Evolutionary conservation across 2,329 filamentous ascomycete species (phyloP).

Genomic region (Aspergillus pseudoglaucus): DNA sequence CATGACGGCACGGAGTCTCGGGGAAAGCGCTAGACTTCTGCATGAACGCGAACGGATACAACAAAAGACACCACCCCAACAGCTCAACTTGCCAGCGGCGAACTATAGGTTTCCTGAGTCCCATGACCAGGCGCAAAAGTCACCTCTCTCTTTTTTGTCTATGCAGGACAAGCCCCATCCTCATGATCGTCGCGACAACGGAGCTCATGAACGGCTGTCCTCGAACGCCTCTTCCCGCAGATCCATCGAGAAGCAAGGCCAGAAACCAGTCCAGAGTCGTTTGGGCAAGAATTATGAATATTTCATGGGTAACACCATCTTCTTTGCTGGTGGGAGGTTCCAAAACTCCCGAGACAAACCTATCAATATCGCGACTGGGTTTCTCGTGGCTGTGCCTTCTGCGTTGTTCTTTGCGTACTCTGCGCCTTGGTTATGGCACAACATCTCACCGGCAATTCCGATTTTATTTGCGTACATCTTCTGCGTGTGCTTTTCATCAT

Average conservation of each 20-base stretch:
- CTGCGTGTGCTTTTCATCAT: constrained; percentile 85
- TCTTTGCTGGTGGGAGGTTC: constrained; percentile 76
- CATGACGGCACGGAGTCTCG: constrained; percentile 56
- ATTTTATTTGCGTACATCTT: constrained; percentile 88
- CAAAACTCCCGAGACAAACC: constrained; percentile 84
- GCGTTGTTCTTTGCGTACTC: constrained; percentile 77
- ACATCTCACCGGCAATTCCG: constrained; percentile 82
- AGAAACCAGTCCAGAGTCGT: constrained; percentile 29
- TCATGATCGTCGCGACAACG: constrained; percentile 49
- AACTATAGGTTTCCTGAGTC: constrained; percentile 50
- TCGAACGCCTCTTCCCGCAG: constrained; percentile 71
- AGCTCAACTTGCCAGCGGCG: constrained; percentile 57
- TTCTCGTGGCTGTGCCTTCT: constrained; percentile 71
- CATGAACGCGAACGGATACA: constrained; percentile 46
- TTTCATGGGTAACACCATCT: constrained; percentile 87
- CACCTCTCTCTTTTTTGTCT: constrained; percentile 68
- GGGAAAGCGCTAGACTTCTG: constrained; percentile 73
- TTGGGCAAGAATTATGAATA: constrained; percentile 79
- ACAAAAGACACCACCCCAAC: constrained; percentile 25
- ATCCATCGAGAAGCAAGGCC: constrained; percentile 45
- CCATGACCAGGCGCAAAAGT: constrained; percentile 58
- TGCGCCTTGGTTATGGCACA: constrained; percentile 77
- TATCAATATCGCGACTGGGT: constrained; percentile 79
- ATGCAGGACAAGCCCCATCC: constrained; percentile 49
- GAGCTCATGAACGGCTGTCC: constrained; percentile 74